These are phyloP conservation scores for Fusarium dlaminii DNA, from an alignment of 2,329 filamentous ascomycete species.

Conservation along the genomic window DNA sequence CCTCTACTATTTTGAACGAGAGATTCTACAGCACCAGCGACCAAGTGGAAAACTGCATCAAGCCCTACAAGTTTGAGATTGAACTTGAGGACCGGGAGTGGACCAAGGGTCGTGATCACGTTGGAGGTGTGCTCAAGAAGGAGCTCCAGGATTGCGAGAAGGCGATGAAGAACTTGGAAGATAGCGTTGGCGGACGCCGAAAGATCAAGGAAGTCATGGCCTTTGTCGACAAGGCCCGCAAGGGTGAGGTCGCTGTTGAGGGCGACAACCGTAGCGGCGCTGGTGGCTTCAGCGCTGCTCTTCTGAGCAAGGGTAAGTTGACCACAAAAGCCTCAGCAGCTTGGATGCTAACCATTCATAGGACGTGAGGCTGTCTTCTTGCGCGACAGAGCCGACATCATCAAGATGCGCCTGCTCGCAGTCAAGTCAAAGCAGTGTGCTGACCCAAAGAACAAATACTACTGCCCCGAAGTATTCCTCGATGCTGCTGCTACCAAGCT, in stretches of 20 bases:
- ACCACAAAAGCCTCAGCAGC: neutral
- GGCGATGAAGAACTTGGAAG: slow-evolving; percentile 80
- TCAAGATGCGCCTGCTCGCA: slow-evolving; percentile 89
- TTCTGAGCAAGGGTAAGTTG: slow-evolving; percentile 80
- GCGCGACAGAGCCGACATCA: slow-evolving; percentile 86
- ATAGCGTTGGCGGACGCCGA: slow-evolving; percentile 78
- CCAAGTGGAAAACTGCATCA: slow-evolving; percentile 98
- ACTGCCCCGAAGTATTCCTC: slow-evolving; percentile 97
- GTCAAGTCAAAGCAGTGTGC: slow-evolving; percentile 92
- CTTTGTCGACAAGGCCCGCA: slow-evolving; percentile 90
- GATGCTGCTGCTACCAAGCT: slow-evolving; percentile 96
- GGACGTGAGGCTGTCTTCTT: slow-evolving; percentile 95
- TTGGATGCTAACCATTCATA: slow-evolving; percentile 52
- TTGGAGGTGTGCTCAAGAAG: slow-evolving; percentile 81
- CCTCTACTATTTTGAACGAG: slow-evolving; percentile 89
- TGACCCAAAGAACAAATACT: slow-evolving; percentile 87
- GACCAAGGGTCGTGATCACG: slow-evolving; percentile 84
- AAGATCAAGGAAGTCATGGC: slow-evolving; percentile 89
- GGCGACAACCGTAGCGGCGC: slow-evolving; percentile 85
- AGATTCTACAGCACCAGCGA: slow-evolving; percentile 97
- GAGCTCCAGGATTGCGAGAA: slow-evolving; percentile 86
- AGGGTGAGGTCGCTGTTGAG: slow-evolving; percentile 85
- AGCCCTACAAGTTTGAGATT: slow-evolving; percentile 98
- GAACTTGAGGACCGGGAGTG: slow-evolving; percentile 94
- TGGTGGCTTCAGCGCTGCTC: slow-evolving; percentile 89